phyloP scores from a whole-genome alignment of 352 stramenopile species.

The Globisporangium cylindrosporum region DNA sequence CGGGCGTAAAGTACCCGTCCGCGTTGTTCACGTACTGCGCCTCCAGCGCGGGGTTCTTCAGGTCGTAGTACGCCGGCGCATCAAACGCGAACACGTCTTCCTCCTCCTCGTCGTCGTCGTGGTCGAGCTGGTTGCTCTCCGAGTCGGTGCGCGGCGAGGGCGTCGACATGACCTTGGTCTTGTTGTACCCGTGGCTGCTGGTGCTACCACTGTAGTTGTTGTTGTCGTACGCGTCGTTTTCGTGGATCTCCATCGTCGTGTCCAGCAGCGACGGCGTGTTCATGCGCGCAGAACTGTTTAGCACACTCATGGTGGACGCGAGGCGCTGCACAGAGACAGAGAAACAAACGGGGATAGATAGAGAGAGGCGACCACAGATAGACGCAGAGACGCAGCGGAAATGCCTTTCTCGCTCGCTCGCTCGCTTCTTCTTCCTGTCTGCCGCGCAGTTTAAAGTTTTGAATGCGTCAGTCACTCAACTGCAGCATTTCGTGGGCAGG shows the following conservation, averaged over 20 bases:
- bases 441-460: neutral
- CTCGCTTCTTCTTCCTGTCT: neutral
- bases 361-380: neutral
- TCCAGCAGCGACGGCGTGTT: conserved; percentile 26
- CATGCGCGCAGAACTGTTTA: conserved; percentile 3
- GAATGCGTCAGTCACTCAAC: neutral
- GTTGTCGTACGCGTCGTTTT: conserved; percentile 9
- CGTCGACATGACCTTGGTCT: conserved; percentile 6
- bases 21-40: conserved; percentile 82
- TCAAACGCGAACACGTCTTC: conserved; percentile 79
- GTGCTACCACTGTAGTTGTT: neutral
- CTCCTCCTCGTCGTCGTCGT: conserved; percentile 56
- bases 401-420: neutral
- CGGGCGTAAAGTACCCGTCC: conserved; percentile 66
- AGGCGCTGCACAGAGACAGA: neutral
- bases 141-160: conserved; percentile 17
- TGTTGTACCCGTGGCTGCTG: neutral
- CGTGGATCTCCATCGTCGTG: conserved; percentile 38
- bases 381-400: neutral
- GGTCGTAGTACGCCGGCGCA: conserved; percentile 80
- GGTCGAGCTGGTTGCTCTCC: conserved; percentile 25
- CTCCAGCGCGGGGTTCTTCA: conserved; percentile 70
- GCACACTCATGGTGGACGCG: conserved; percentile 1
- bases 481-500: neutral
- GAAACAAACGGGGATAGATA: neutral